A percentile compares a stretch with the other conserved stretches of the same genome.
phyloP scores from a whole-genome alignment of 2,329 filamentous ascomycete species.

The Cryphonectria radicalis region DNA sequence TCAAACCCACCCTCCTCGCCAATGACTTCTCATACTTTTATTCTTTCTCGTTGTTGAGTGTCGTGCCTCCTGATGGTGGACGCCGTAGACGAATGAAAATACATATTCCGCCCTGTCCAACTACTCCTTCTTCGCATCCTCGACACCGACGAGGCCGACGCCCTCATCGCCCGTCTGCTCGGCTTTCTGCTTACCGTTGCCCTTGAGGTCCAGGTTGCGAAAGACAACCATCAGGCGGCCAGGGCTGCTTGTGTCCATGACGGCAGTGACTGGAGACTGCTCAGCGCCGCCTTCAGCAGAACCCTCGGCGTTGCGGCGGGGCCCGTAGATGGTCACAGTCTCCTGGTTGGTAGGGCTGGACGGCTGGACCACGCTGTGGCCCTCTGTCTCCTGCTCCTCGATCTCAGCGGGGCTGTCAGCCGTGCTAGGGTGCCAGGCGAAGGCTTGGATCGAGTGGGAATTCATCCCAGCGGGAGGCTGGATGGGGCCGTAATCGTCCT shows the following conservation, averaged over 20 bases:
- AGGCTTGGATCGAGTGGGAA: not conserved
- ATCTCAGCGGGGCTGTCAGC: not conserved
- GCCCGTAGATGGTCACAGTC: slow-evolving; percentile 12
- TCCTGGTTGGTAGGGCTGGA: not conserved
- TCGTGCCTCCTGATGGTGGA: not conserved
- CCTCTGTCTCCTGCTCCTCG: not conserved
- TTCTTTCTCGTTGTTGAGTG: not conserved
- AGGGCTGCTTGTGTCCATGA: not conserved
- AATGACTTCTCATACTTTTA: not conserved
- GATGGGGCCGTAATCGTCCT: slow-evolving; percentile 23
- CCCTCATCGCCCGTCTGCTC: not conserved
- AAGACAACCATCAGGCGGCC: slow-evolving; percentile 22
- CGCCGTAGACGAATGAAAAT: not conserved
- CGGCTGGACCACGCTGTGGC: no score
- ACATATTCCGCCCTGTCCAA: not conserved
- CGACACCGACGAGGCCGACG: not conserved
- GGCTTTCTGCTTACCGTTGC: not conserved
- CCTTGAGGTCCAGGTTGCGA: slow-evolving; percentile 11
- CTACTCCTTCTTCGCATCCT: not conserved
- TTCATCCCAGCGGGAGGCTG: slow-evolving; percentile 11
- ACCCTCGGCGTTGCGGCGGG: not conserved
- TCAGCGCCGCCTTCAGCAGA: not conserved
- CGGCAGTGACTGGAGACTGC: not conserved
- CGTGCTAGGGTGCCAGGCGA: not conserved
- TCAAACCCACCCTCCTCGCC: not conserved